Base-by-base conservation (phyloP, 2,329 filamentous ascomycete species). In the Alternaria panax region DNA sequence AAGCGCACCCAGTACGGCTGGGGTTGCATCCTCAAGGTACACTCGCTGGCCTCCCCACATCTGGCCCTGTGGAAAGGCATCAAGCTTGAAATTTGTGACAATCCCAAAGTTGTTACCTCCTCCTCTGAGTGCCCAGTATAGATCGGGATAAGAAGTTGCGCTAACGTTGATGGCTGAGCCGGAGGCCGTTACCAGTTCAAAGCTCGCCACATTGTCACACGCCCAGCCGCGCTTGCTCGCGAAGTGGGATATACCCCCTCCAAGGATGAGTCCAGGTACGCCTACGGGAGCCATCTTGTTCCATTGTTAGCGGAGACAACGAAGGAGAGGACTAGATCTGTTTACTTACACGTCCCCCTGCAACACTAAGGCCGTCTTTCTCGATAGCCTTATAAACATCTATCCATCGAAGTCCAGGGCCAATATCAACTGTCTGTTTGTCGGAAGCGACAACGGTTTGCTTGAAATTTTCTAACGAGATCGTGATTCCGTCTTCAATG, bases 401-500 rank as follows among this genome's bases (percentile, higher is more conserved):
- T n/a, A 62, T 48, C 76, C 76, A 78, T 16, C 58, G 59, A 18
- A 67, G 63, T 1, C 76, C 76, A 1, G 74, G 59, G 2, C 74
- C 75, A 2, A 64, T 24, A n/a, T 62, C 59, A 2, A 66, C 57
- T 5, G 64, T 69, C n/a, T 63, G 57, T 28, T 69, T 63, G 40
- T 77, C 69, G 4, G 59, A 27, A 7, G 68, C 64, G 9, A 78
- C 60, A 1, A 55, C 50, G 6, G 75, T 63, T 4, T 64, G 43
- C 27, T 74, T 74, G 25, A 80, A 60, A 9, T 60, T 57, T 20
- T 71, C 71, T 38, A 83, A 65, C 38, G 80, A 79, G 34, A 83
- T 69, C 0, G 79, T 81, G 6, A 84, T 78, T 1, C 81, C 81
- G 41, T 69, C 67, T 3, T 76, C 66, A 22, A 82, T 80, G 52